Percentiles rank a stretch among this genome's conserved stretches.
These are phyloP conservation scores for Saksenaea oblongispora DNA, from an alignment of 371 early-diverging fungal species.

Conservation along the genomic window DNA sequence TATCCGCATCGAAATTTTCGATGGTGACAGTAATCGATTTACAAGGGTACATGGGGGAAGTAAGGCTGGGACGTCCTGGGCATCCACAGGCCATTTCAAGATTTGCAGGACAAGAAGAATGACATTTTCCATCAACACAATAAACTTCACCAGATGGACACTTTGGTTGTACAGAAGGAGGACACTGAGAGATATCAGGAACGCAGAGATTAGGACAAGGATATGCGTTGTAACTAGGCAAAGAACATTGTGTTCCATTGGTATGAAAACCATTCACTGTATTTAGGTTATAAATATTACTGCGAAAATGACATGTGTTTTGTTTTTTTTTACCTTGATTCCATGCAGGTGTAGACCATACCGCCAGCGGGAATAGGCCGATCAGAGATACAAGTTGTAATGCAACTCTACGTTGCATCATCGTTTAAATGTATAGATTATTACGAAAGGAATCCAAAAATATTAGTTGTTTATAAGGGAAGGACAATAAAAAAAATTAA, in stretches of 20 bases:
- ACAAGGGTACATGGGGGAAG: constrained; percentile 31
- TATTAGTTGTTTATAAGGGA: not conserved
- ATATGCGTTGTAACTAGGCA: constrained; percentile 23
- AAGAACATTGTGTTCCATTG: constrained; percentile 42
- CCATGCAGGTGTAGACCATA: not conserved
- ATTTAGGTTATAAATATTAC: not conserved
- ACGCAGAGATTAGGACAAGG: constrained; percentile 48
- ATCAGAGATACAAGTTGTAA: not conserved
- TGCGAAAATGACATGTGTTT: not conserved
- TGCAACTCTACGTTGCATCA: not conserved
- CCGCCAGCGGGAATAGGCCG: constrained; percentile 1
- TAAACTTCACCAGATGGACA: constrained; percentile 48
- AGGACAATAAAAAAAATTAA: not conserved
- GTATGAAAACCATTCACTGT: constrained; percentile 43
- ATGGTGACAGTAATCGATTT: constrained; percentile 29
- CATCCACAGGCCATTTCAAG: constrained; percentile 41
- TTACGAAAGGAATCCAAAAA: not conserved
- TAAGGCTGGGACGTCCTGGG: constrained; percentile 37
- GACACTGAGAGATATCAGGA: constrained; percentile 25
- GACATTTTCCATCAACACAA: constrained; percentile 58
- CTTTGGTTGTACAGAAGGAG: constrained; percentile 19
- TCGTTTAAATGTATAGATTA: not conserved
- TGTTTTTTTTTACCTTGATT: not conserved
- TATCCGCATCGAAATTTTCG: constrained; percentile 42
- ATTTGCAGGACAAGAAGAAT: constrained; percentile 27